A percentile compares a stretch with the other conserved stretches of the same genome.
Evolutionary conservation across 2,329 filamentous ascomycete species (phyloP).

Genomic region (Thelonectria discophora): DNA sequence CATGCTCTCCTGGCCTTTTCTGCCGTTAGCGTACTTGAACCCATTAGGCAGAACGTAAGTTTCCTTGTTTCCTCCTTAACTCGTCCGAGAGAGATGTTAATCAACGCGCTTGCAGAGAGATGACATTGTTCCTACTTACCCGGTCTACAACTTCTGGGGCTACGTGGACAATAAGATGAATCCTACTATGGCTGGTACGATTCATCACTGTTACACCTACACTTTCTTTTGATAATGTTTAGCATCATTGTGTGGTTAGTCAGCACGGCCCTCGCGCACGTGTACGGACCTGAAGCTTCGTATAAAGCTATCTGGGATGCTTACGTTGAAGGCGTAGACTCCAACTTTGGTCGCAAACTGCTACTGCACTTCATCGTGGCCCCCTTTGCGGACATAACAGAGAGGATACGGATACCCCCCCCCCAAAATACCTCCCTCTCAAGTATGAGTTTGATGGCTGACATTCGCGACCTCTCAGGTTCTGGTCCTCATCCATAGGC

Average conservation of each 20-base stretch:
- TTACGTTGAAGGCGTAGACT: background rate
- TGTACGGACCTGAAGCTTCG: background rate
- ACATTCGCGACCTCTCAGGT: background rate
- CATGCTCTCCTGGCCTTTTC: constrained; percentile 10
- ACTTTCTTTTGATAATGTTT: too few relatives aligned
- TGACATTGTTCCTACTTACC: background rate
- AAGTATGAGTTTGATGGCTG: background rate
- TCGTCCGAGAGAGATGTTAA: too few relatives aligned
- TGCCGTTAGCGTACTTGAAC: constrained; percentile 7
- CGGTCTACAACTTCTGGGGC: background rate
- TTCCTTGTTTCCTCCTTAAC: background rate
- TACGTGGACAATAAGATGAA: too few relatives aligned
- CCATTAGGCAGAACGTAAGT: constrained; percentile 8
- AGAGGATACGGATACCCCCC: background rate
- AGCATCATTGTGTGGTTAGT: too few relatives aligned
- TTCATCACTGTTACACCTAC: too few relatives aligned
- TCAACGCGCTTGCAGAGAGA: background rate
- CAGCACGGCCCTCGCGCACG: too few relatives aligned
- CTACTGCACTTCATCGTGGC: background rate
- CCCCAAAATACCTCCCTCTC: background rate
- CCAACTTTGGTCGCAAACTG: background rate
- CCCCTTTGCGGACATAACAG: constrained; percentile 2
- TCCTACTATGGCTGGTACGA: too few relatives aligned
- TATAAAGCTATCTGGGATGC: background rate
- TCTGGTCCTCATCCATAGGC: constrained; percentile 1